phyloP scores from a whole-genome alignment of 306 rosid species.

The Prunus davidiana region DNA sequence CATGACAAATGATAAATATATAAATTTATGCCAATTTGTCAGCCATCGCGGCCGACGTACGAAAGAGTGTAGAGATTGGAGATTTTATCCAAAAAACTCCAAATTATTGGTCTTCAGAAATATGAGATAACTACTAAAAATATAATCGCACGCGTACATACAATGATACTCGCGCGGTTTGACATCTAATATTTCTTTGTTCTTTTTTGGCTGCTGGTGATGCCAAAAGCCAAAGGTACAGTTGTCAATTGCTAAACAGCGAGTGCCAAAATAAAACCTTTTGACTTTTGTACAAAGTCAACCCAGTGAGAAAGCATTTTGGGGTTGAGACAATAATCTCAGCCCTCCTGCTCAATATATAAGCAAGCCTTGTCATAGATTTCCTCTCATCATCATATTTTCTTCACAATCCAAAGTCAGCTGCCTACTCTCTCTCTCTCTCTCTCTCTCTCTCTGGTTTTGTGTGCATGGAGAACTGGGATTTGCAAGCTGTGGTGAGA shows the following conservation, averaged over 20 bases:
- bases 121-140: neutral
- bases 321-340: constrained; percentile 19
- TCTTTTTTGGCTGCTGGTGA: constrained; percentile 14
- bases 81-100: constrained; percentile 13
- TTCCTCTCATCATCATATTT: constrained; percentile 13
- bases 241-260: constrained; percentile 1
- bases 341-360: constrained; percentile 7
- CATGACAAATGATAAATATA: neutral
- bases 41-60: constrained; percentile 17
- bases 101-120: constrained; percentile 17
- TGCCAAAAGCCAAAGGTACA: neutral
- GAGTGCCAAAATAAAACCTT: constrained; percentile 15
- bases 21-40: neutral
- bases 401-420: constrained; percentile 24
- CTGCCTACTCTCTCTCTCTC: neutral
- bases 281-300: constrained; percentile 59
- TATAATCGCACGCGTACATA: neutral
- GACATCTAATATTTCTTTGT: neutral
- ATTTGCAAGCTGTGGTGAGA: constrained; percentile 75
- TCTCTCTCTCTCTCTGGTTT: constrained; percentile 10
- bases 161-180: neutral
- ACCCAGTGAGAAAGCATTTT: constrained; percentile 21
- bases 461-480: constrained; percentile 67
- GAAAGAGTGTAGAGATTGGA: constrained; percentile 1
- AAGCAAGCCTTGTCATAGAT: constrained; percentile 28